Percentiles rank a stretch among this genome's conserved stretches.
phyloP scores from a whole-genome alignment of 2,329 filamentous ascomycete species.

The Trichoderma aggressivum region DNA sequence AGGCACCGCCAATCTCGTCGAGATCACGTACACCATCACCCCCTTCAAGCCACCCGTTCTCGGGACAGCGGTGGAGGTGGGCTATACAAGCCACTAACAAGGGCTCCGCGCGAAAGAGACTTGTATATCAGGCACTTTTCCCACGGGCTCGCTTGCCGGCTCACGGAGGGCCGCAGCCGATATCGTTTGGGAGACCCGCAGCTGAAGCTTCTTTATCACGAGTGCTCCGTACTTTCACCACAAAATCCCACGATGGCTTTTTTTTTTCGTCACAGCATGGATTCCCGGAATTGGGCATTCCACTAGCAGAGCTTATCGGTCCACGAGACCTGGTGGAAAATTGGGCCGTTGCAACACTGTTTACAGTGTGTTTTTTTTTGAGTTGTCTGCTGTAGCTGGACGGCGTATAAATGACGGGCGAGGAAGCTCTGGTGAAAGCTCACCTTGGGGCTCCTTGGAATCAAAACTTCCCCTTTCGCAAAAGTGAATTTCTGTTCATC shows the following conservation, averaged over 20 bases:
- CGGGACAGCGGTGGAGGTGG: background rate
- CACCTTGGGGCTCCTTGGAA: background rate
- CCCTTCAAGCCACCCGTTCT: background rate
- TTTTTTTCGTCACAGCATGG: background rate
- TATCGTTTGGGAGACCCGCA: slow-evolving; percentile 14
- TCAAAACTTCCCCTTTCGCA: background rate
- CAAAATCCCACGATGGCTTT: background rate
- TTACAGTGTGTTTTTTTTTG: background rate
- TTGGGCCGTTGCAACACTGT: background rate
- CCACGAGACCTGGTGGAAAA: slow-evolving; percentile 11
- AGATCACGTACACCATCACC: slow-evolving; percentile 1
- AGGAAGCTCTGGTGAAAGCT: background rate
- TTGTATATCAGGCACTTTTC: background rate
- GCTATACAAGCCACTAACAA: background rate
- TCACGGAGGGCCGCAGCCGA: background rate
- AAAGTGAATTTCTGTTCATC: background rate
- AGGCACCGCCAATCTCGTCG: slow-evolving; percentile 8
- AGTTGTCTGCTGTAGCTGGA: background rate
- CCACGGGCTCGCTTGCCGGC: background rate
- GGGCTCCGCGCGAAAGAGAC: background rate
- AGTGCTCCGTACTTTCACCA: background rate
- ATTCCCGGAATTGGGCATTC: slow-evolving; percentile 5
- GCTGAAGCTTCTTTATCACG: background rate
- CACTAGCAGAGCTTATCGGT: slow-evolving; percentile 9
- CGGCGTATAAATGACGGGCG: background rate